Evolutionary conservation across 306 rosid species (phyloP).

Genomic region (Hippophae gyantsensis): DNA sequence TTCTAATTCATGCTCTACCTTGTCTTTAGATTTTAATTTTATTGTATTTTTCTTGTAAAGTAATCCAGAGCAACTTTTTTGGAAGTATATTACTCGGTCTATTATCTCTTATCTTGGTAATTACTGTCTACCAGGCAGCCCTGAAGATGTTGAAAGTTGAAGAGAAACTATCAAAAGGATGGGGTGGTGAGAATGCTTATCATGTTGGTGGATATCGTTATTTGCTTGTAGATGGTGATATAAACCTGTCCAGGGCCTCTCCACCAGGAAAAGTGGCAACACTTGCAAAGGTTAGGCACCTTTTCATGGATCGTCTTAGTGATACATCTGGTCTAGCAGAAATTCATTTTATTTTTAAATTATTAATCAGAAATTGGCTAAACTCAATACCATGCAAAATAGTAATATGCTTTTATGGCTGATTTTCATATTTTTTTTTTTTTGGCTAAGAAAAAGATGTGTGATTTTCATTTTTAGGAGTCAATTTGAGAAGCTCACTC

Average conservation of each 20-base stretch:
- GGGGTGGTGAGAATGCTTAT: conserved; percentile 98
- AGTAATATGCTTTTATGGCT: too few relatives aligned
- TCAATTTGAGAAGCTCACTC: too few relatives aligned
- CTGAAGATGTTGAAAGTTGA: conserved; percentile 75
- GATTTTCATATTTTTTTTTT: too few relatives aligned
- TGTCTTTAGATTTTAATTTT: background rate
- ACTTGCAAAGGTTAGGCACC: conserved; percentile 58
- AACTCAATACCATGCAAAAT: too few relatives aligned
- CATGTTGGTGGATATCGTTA: conserved; percentile 91
- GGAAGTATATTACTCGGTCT: background rate
- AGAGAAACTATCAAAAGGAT: conserved; percentile 93
- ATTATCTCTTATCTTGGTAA: conserved; percentile 17
- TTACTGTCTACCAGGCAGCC: conserved; percentile 53
- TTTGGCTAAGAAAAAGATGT: too few relatives aligned
- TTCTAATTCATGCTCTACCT: background rate
- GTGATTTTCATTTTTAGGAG: too few relatives aligned
- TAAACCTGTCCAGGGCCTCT: conserved; percentile 85
- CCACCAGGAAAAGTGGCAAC: conserved; percentile 91
- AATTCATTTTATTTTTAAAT: too few relatives aligned
- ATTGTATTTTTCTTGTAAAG: background rate
- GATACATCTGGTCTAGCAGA: background rate
- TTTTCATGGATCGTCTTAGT: conserved; percentile 4
- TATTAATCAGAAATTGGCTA: too few relatives aligned
- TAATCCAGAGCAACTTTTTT: background rate
- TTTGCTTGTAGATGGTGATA: conserved; percentile 75